Conservation (phyloP, 768 basidiomycete genomes). For the Pisolithus marmoratus region DNA sequence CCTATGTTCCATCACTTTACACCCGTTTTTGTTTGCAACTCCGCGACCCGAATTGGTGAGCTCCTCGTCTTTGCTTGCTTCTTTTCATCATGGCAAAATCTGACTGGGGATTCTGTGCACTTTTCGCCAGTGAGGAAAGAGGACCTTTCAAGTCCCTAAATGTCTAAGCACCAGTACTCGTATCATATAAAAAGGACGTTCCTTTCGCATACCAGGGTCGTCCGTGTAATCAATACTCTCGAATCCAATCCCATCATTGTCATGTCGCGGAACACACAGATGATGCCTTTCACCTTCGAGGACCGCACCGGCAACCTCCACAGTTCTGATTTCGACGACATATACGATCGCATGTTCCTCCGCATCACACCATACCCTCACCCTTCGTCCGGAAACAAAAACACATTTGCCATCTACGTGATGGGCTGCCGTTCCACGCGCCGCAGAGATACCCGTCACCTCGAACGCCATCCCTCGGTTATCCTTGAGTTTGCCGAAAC, state of each 20-base stretch:
- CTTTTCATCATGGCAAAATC: slow-evolving; percentile 19
- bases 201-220: slow-evolving; percentile 1
- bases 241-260: slow-evolving; percentile 8
- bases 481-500: slow-evolving; percentile 52
- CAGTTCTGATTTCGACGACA: slow-evolving; percentile 66
- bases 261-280: slow-evolving; percentile 21
- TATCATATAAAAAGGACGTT: slow-evolving; percentile 16
- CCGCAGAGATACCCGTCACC: slow-evolving; percentile 48
- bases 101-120: slow-evolving; percentile 19
- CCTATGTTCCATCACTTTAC: background rate
- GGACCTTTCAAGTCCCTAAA: slow-evolving; percentile 12
- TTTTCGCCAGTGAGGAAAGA: slow-evolving; percentile 7
- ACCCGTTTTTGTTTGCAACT: slow-evolving; percentile 16
- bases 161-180: slow-evolving; percentile 14
- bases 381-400: slow-evolving; percentile 19
- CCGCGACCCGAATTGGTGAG: slow-evolving; percentile 25
- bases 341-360: slow-evolving; percentile 71
- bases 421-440: slow-evolving; percentile 63
- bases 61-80: slow-evolving; percentile 19
- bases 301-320: slow-evolving; percentile 56
- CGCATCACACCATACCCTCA: slow-evolving; percentile 51
- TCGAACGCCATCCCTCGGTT: slow-evolving; percentile 47
- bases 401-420: slow-evolving; percentile 52
- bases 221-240: background rate
- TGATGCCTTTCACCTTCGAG: slow-evolving; percentile 54